Conservation (phyloP, 2,329 filamentous ascomycete genomes). For the Xylaria sp. region DNA sequence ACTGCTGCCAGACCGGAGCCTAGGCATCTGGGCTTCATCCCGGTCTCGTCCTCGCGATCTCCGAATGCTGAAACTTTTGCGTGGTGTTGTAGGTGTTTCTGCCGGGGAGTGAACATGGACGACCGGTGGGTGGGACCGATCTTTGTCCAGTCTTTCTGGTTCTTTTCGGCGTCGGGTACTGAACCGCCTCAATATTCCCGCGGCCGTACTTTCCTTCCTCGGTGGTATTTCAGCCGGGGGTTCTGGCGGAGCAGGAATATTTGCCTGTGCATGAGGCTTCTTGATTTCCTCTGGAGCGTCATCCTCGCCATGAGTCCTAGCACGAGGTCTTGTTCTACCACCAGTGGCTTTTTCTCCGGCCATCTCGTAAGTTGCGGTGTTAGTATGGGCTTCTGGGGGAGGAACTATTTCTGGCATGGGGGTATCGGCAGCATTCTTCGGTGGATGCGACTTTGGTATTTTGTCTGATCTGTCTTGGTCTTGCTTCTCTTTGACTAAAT, state of each 20-base stretch:
- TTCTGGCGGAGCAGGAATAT: slow-evolving; percentile 61
- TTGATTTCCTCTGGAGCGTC: slow-evolving; percentile 81
- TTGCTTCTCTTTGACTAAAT: slow-evolving; percentile 93
- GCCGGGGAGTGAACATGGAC: slow-evolving; percentile 83
- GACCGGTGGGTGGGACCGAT: slow-evolving; percentile 75
- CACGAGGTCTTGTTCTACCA: slow-evolving; percentile 83
- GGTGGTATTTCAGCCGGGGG: slow-evolving; percentile 69
- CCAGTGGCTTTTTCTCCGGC: slow-evolving; percentile 88
- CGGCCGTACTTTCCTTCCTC: slow-evolving; percentile 89
- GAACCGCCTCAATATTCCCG: slow-evolving; percentile 85
- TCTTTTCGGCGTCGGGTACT: slow-evolving; percentile 86
- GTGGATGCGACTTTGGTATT: slow-evolving; percentile 47
- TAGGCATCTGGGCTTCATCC: slow-evolving; percentile 61
- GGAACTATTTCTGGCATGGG: slow-evolving; percentile 78
- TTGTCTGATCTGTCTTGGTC: slow-evolving; percentile 73
- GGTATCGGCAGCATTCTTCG: slow-evolving; percentile 57
- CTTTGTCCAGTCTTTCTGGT: slow-evolving; percentile 69
- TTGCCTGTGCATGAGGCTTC: slow-evolving; percentile 67
- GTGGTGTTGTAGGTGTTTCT: slow-evolving; percentile 71
- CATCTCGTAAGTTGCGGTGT: slow-evolving; percentile 85
- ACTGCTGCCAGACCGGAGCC: slow-evolving; percentile 66
- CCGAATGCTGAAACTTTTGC: slow-evolving; percentile 90
- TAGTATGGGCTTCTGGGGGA: slow-evolving; percentile 90
- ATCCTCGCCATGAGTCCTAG: slow-evolving; percentile 94
- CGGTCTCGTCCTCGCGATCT: slow-evolving; percentile 63